Evolutionary conservation across 169 alveolate genomes (phyloP).

Genomic region (Cryptosporidium parvum): DNA sequence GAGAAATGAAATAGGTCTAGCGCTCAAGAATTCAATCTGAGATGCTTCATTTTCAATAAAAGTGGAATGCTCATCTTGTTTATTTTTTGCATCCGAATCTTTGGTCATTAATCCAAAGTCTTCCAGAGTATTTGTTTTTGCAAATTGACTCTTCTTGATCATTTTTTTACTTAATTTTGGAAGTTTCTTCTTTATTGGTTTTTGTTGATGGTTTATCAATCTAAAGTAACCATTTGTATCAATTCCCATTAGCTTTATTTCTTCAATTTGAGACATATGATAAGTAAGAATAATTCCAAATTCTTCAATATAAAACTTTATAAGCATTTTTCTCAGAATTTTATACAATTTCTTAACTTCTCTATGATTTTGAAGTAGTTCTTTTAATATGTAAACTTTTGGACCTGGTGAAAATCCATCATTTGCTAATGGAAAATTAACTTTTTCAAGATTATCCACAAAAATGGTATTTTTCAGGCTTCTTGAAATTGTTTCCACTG

Average conservation of each 20-base stretch:
- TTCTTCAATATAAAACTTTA: slow-evolving; percentile 21
- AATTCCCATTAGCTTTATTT: slow-evolving; percentile 24
- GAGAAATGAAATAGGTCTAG: slow-evolving; percentile 5
- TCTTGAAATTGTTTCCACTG: slow-evolving; percentile 5
- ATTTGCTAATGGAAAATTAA: slow-evolving; percentile 51
- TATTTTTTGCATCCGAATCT: neutral
- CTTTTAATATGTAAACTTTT: slow-evolving; percentile 4
- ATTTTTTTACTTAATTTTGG: neutral
- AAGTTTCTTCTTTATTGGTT: slow-evolving; percentile 16
- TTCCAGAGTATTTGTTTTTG: slow-evolving; percentile 4
- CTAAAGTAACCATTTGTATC: slow-evolving; percentile 37
- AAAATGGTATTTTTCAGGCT: slow-evolving; percentile 36
- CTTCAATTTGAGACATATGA: slow-evolving; percentile 58
- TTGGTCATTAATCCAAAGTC: neutral
- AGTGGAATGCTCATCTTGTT: neutral
- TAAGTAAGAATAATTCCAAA: slow-evolving; percentile 43
- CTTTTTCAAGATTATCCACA: slow-evolving; percentile 29
- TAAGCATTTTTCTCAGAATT: slow-evolving; percentile 15
- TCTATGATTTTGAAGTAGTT: neutral
- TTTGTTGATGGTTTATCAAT: neutral
- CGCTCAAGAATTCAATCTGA: neutral
- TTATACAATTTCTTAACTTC: neutral
- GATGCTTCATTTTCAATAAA: neutral
- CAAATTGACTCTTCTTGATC: slow-evolving; percentile 23
- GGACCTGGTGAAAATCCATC: slow-evolving; percentile 43